These are phyloP conservation scores for Penicillium psychrosexuale DNA, from an alignment of 2,329 filamentous ascomycete genomes.

Conservation along the genomic window DNA sequence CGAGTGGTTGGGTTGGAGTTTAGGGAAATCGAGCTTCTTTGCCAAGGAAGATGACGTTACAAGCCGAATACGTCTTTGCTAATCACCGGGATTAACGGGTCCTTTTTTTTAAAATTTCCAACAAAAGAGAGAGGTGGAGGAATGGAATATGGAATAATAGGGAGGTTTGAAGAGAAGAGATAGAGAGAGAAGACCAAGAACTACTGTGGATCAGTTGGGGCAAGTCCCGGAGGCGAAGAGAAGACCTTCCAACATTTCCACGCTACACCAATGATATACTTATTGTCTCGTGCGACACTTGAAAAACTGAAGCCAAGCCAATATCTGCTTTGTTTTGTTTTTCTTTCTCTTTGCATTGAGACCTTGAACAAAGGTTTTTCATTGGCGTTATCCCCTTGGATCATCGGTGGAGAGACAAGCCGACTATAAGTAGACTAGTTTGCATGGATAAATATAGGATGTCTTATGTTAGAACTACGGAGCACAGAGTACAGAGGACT, in stretches of 20 bases:
- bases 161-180: not conserved
- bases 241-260: not conserved
- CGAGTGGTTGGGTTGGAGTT: not conserved
- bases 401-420: slow-evolving; percentile 7
- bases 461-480: not conserved
- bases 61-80: not conserved
- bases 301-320: not conserved
- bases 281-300: not conserved
- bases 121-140: not conserved
- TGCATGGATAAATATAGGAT: not conserved
- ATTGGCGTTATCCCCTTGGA: not conserved
- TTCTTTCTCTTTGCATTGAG: not conserved
- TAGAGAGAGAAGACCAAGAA: not conserved
- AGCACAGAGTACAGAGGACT: not conserved
- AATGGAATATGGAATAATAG: not conserved
- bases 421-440: slow-evolving; percentile 7
- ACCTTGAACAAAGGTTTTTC: not conserved
- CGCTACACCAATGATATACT: not conserved
- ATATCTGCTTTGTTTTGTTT: not conserved
- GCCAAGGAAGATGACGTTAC: slow-evolving; percentile 10
- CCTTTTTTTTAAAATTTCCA: not conserved
- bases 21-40: slow-evolving; percentile 1
- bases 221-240: not conserved
- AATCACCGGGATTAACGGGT: slow-evolving; percentile 1
- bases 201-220: not conserved